These are phyloP conservation scores for Kodamaea fungicola DNA, from an alignment of 1,139 yeast genomes.

Conservation along the genomic window DNA sequence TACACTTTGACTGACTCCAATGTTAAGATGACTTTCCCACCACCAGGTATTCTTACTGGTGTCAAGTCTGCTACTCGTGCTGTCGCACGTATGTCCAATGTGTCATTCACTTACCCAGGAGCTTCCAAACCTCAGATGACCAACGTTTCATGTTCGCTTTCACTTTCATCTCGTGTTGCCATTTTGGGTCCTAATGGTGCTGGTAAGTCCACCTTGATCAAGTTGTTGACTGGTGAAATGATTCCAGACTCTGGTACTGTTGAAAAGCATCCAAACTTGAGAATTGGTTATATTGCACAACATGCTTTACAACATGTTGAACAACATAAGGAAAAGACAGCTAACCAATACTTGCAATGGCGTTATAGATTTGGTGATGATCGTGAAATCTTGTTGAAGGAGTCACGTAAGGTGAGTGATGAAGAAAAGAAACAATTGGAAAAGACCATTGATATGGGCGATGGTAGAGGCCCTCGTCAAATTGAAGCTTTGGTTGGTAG, in stretches of 20 bases:
- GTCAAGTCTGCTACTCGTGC: constrained; percentile 94
- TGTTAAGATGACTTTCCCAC: constrained; percentile 97
- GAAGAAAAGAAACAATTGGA: constrained; percentile 81
- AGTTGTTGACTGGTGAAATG: constrained; percentile 86
- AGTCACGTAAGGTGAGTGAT: constrained; percentile 81
- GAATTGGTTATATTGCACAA: constrained; percentile 98
- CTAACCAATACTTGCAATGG: constrained; percentile 98
- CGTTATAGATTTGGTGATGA: constrained; percentile 97
- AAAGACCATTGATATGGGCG: constrained; percentile 74
- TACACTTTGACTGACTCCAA: constrained; percentile 92
- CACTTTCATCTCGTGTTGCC: constrained; percentile 93
- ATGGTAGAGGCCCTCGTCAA: constrained; percentile 85
- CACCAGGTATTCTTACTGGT: constrained; percentile 95
- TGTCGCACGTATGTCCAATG: constrained; percentile 85
- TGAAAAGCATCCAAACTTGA: constrained; percentile 95
- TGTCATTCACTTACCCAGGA: constrained; percentile 88
- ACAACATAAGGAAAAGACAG: constrained; percentile 95
- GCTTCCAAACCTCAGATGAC: constrained; percentile 77
- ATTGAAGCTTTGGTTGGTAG: constrained; percentile 96
- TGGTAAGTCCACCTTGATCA: constrained; percentile 94
- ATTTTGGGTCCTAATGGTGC: constrained; percentile 98
- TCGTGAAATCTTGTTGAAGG: constrained; percentile 92
- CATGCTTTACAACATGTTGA: constrained; percentile 97
- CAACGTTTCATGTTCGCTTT: constrained; percentile 81
- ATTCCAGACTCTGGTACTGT: constrained; percentile 85